Base-by-base conservation (phyloP, 1,139 yeast genomes). In the Taphrina sp. region DNA sequence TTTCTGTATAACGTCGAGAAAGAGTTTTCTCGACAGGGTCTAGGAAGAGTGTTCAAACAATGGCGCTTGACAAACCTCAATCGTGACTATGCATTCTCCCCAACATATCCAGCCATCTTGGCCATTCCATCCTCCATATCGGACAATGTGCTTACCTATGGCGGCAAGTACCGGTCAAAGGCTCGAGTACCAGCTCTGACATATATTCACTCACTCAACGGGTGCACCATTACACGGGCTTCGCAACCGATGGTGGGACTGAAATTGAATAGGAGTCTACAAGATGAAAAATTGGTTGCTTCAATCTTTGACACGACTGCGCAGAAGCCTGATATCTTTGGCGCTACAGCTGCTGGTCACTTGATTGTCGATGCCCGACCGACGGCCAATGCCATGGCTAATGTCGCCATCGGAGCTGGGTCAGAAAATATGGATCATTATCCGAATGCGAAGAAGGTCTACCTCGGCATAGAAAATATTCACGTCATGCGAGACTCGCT, bases 341-440 rank as follows among this genome's bases (percentile, higher is more conserved):
- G 67, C 64, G 24, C 52, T 10, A 57, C 67, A 64, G 24, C 70
- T 56, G 67, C 79, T 54, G 76, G 78, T 51, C 89, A 90, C 63
- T 69, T 92, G 42, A 81, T 92, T 36, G 92, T 89, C 1, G 98
- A 92, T 71, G 85, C 95, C 23, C 74, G 98, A 58, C 98, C 98
- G 0, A 70, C 89, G 10, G 85, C 96, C 0, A 92, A 92, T 69
- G 97, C 98, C 8, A 80, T 89, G 81, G 98, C 96, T 0, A 98
- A 92, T 66, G 88, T 89, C 58, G 97, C 97, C 0, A 71, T 92
- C 24, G 98, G 98, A 4, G 98, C 97, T 3, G 98, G 98, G 0
- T 85, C 96, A 0, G 98, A 92, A 66, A 84, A 80, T 63, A 86
- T 89, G 76, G 97, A 90, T 60, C 81, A 87, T 65, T 90, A 92